Evolutionary conservation across 805 yeast genomes (phyloP).

Genomic region (Barnettozyma populi): DNA sequence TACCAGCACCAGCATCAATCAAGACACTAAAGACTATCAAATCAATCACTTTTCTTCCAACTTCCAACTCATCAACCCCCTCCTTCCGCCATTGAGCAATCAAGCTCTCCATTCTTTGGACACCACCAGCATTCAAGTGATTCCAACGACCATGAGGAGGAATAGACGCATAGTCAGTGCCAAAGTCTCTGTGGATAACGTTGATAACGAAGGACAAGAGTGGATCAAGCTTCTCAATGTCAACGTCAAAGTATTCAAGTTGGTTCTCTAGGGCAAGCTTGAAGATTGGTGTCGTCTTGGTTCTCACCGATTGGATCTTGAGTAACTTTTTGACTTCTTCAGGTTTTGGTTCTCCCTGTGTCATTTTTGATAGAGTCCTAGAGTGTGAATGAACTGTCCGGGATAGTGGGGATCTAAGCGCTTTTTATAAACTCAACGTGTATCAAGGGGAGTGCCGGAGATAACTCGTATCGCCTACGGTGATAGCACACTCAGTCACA

Average conservation of each 20-base stretch:
- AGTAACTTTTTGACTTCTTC: slow-evolving; percentile 31
- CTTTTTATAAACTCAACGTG: background rate
- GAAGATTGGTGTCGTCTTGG: slow-evolving; percentile 40
- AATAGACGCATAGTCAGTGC: slow-evolving; percentile 36
- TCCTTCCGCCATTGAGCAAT: slow-evolving; percentile 34
- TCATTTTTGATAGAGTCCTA: slow-evolving; percentile 1
- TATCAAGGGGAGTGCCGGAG: background rate
- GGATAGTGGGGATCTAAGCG: background rate
- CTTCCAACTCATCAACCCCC: slow-evolving; percentile 34
- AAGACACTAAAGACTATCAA: slow-evolving; percentile 55
- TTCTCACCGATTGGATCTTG: slow-evolving; percentile 53
- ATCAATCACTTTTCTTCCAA: slow-evolving; percentile 50
- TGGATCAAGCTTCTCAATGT: slow-evolving; percentile 34
- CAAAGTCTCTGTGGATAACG: slow-evolving; percentile 40
- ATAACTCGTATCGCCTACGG: slow-evolving; percentile 7
- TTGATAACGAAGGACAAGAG: slow-evolving; percentile 41
- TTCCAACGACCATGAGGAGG: slow-evolving; percentile 71
- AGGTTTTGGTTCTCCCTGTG: background rate
- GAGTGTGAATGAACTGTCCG: background rate
- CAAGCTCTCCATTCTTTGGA: slow-evolving; percentile 37
- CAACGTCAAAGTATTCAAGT: slow-evolving; percentile 40
- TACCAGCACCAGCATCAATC: slow-evolving; percentile 67
- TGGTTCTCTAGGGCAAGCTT: slow-evolving; percentile 32
- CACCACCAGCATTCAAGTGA: slow-evolving; percentile 51
- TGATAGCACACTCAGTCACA: background rate